These are phyloP conservation scores for Apocynum venetum DNA, from an alignment of 257 asterid species.

Conservation along the genomic window DNA sequence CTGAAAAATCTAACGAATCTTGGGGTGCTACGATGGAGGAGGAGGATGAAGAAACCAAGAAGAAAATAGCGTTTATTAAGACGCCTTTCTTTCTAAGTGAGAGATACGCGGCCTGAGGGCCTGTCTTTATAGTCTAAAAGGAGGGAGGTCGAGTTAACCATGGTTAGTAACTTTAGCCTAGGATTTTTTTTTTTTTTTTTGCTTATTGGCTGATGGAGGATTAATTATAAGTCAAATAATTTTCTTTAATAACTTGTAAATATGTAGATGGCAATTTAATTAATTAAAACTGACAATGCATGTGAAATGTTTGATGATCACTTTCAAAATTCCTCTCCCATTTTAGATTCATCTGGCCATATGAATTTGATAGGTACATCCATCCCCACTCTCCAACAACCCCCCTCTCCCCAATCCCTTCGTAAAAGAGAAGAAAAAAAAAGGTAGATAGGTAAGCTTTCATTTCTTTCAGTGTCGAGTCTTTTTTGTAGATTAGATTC, in stretches of 20 bases:
- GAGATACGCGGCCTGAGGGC: background rate
- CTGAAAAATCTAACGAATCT: background rate
- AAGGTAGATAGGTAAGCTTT: background rate
- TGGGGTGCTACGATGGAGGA: background rate
- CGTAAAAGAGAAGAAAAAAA: too few relatives aligned
- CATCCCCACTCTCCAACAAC: too few relatives aligned
- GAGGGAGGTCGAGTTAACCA: background rate
- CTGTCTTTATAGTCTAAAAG: conserved; percentile 3
- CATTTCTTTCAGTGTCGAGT: background rate
- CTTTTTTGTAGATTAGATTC: background rate
- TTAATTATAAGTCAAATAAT: background rate
- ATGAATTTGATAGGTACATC: too few relatives aligned
- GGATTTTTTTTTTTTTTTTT: too few relatives aligned
- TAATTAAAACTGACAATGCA: background rate
- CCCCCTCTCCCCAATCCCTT: too few relatives aligned
- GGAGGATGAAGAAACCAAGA: background rate
- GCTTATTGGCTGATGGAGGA: background rate
- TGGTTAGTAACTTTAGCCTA: background rate
- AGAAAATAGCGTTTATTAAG: conserved; percentile 24
- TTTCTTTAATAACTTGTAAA: background rate
- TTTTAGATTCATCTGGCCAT: background rate
- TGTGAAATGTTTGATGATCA: background rate
- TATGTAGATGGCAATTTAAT: background rate
- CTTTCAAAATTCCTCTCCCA: background rate
- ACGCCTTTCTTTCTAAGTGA: conserved; percentile 7